Conservation (phyloP, 2,329 filamentous ascomycete genomes). For the Nigrospora osmanthi region DNA sequence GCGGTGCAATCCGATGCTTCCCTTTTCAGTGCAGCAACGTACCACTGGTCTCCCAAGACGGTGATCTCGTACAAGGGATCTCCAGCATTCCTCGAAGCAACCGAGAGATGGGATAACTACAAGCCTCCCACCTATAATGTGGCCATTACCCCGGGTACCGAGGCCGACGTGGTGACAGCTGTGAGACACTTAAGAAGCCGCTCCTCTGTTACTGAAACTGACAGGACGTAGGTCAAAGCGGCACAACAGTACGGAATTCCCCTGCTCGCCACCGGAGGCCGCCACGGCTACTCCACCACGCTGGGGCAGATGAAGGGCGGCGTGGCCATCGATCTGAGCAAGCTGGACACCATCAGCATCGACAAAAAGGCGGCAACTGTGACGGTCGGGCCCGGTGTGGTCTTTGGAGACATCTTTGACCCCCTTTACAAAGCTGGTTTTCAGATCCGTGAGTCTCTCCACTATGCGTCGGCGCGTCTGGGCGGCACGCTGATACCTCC, state of each 20-base stretch:
- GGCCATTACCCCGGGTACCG: not conserved
- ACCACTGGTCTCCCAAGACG: too few species aligned
- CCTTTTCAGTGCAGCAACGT: too few species aligned
- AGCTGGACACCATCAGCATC: not conserved
- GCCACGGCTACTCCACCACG: slow-evolving; percentile 12
- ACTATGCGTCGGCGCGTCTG: too few species aligned
- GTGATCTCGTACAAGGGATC: too few species aligned
- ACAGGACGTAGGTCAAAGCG: slow-evolving; percentile 10
- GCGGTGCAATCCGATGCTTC: too few species aligned
- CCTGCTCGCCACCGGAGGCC: not conserved
- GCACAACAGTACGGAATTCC: slow-evolving; percentile 14
- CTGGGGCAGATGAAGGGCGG: slow-evolving; percentile 16
- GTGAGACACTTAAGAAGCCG: too few species aligned
- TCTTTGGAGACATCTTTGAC: slow-evolving; percentile 1
- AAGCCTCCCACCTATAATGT: not conserved
- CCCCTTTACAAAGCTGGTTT: slow-evolving; percentile 8
- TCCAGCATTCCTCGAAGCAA: not conserved
- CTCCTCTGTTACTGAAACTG: too few species aligned
- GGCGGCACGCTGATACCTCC: too few species aligned
- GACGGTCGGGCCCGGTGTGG: not conserved
- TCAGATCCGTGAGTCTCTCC: slow-evolving; percentile 12
- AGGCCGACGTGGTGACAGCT: not conserved
- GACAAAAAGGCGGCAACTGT: not conserved
- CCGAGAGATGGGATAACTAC: slow-evolving; percentile 1
- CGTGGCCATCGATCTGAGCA: not conserved